Evolutionary conservation across 2,329 filamentous ascomycete genomes (phyloP), one percentile per base, ranked within the genome.

Genomic region (Talaromyces sp.): DNA sequence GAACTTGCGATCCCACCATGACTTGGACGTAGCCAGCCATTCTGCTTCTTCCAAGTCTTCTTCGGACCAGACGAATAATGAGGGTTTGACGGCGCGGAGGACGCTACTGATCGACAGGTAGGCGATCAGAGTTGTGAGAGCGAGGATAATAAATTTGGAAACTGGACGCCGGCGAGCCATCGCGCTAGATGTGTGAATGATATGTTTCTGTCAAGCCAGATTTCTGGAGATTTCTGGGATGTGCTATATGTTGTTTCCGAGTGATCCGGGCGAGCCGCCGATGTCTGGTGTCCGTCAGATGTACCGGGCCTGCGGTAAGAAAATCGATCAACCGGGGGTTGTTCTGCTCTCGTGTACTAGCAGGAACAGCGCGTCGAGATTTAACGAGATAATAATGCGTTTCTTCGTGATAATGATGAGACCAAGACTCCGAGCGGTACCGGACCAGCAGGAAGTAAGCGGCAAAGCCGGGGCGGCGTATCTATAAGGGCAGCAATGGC

Each of bases 1-100:
- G 8, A 87, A 82, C 73, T 92, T 92, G 37, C 90, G 85, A 75
- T 93, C 90, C 66, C 89, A 76, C 85, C 89, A 93, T 72, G 88
- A 89, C 43, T 87, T 87, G 15, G 90, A 91, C 19, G 85, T 89
- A 54, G 86, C 82, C 57, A 93, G 86, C 90, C 90, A 94, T 69
- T 78, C 80, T 65, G 80, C 79, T 73, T 92, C 89, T 69, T 88
- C 86, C 61, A 82, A 79, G 59, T 84, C 83, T 76, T 89, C 87
- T 60, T 86, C 86, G 41, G 83, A 83, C 78, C 78, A 81, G 66
- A 84, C 81, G 65, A 85, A 86, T n/a, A 82, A 83, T n/a, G 85
- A 85, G 2, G 89, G 89, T 66, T 89, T 86, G 67, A 90, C 82
- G 50, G 83, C 75, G 62, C 81, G 80, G 52, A 86, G 83, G 7